These are phyloP conservation scores for Nicotiana benthamiana DNA, from an alignment of 257 asterid genomes.

Conservation along the genomic window DNA sequence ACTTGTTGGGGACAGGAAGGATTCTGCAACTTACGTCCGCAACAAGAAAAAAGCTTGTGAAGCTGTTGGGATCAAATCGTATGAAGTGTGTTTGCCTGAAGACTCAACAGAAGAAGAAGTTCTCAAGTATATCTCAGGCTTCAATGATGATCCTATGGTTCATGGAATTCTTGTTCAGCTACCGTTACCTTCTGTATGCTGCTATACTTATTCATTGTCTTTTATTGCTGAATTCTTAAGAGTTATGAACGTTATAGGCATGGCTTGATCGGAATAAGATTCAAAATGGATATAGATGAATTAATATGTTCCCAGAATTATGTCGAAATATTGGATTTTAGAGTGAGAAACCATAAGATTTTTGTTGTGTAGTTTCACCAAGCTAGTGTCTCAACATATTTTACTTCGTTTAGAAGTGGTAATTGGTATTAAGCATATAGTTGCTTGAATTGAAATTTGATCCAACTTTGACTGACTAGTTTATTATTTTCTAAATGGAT, in stretches of 20 bases:
- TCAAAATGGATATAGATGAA: neutral
- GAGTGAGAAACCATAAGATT: neutral
- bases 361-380: neutral
- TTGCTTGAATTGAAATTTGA: neutral
- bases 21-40: constrained; percentile 88
- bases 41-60: constrained; percentile 90
- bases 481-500: neutral
- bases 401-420: neutral
- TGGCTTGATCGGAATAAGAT: neutral
- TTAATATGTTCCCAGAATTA: neutral
- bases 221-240: neutral
- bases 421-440: neutral
- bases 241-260: neutral
- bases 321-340: neutral
- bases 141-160: constrained; percentile 70
- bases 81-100: constrained; percentile 70
- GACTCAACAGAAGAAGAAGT: constrained; percentile 70
- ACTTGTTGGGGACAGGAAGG: constrained; percentile 89
- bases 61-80: constrained; percentile 69
- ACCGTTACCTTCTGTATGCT: constrained; percentile 84
- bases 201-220: neutral
- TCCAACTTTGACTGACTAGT: neutral
- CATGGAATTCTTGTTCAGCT: constrained; percentile 97
- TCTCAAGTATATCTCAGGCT: constrained; percentile 48
- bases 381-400: neutral